Evolutionary conservation across 129 eudicot genomes (phyloP).

Genomic region (Lactuca saligna): DNA sequence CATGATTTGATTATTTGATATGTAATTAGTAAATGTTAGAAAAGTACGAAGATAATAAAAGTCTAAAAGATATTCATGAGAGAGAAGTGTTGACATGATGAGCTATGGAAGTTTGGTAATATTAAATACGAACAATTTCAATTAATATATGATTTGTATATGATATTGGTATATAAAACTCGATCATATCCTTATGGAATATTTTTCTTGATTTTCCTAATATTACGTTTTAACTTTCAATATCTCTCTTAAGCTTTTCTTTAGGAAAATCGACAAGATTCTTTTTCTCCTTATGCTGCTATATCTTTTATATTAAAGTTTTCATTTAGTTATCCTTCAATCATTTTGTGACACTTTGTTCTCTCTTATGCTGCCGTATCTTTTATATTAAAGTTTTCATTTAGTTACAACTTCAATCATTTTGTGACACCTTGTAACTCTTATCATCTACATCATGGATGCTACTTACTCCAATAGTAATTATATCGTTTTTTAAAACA

Average conservation of each 20-base stretch:
- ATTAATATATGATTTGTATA: background rate
- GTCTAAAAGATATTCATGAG: background rate
- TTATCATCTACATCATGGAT: background rate
- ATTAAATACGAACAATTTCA: no score
- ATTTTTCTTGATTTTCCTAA: background rate
- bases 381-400: conserved; percentile 1
- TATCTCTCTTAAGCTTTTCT: background rate
- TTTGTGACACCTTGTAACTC: background rate
- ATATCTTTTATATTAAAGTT: background rate
- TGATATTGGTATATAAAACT: background rate
- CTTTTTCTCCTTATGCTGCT: background rate
- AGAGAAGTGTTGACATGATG: background rate
- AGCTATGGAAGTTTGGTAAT: background rate
- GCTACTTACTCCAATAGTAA: background rate
- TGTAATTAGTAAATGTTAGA: no score
- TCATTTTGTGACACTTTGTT: background rate
- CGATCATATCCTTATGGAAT: background rate
- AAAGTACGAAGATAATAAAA: no score
- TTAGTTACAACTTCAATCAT: conserved; percentile 1
- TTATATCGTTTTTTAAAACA: background rate
- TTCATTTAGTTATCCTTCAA: conserved; percentile 5
- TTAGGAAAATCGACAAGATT: background rate
- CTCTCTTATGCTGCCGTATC: background rate
- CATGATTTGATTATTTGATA: no score
- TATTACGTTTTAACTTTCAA: background rate